phyloP scores from a whole-genome alignment of 2,329 filamentous ascomycete genomes.

The Delphinella strobiligena region DNA sequence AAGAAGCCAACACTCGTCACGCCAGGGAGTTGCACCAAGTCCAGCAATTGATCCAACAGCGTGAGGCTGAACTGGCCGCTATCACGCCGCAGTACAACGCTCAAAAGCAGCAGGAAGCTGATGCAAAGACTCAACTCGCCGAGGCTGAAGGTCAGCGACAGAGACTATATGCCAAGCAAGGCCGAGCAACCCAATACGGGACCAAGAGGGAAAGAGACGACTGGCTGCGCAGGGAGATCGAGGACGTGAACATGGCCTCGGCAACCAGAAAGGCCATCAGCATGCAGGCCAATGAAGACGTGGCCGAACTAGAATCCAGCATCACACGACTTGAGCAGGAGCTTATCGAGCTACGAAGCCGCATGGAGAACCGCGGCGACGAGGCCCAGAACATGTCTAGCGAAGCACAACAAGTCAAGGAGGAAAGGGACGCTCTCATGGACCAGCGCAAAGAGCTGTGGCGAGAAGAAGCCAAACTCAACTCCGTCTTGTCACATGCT shows the following conservation, averaged over 20 bases:
- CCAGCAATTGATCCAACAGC: slow-evolving; percentile 59
- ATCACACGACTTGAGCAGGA: slow-evolving; percentile 64
- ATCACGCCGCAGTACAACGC: slow-evolving; percentile 67
- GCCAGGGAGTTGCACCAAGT: slow-evolving; percentile 61
- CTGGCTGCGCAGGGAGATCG: slow-evolving; percentile 68
- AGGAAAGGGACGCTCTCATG: slow-evolving; percentile 63
- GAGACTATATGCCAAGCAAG: slow-evolving; percentile 84
- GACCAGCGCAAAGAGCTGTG: slow-evolving; percentile 82
- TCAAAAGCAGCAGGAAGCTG: slow-evolving; percentile 60
- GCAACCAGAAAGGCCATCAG: slow-evolving; percentile 73
- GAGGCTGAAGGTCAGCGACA: slow-evolving; percentile 62
- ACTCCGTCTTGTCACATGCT: slow-evolving; percentile 63
- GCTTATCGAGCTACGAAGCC: slow-evolving; percentile 55
- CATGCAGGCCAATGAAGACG: slow-evolving; percentile 74
- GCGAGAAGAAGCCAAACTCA: slow-evolving; percentile 79
- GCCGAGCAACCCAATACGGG: slow-evolving; percentile 72
- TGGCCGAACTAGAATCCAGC: slow-evolving; percentile 55
- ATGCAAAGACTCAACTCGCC: slow-evolving; percentile 59
- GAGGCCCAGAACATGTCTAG: slow-evolving; percentile 62
- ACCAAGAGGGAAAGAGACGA: slow-evolving; percentile 81
- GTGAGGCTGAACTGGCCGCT: slow-evolving; percentile 62
- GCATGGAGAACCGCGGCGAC: slow-evolving; percentile 67
- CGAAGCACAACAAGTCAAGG: slow-evolving; percentile 64
- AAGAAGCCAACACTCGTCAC: slow-evolving; percentile 59
- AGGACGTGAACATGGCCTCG: slow-evolving; percentile 64